A percentile compares a stretch with the other conserved stretches of the same genome.
Evolutionary conservation across 257 asterid species (phyloP).

Genomic region (Mentha longifolia): DNA sequence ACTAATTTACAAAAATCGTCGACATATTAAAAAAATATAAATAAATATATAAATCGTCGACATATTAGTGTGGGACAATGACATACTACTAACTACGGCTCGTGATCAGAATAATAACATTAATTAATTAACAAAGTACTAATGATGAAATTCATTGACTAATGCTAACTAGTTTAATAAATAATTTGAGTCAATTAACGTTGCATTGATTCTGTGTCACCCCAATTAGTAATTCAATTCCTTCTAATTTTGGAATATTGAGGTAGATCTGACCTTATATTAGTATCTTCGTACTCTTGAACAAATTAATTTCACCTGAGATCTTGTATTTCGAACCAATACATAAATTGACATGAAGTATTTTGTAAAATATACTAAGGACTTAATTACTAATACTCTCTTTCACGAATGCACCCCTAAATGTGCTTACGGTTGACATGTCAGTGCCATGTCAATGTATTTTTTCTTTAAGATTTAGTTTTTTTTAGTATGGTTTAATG

Average conservation of each 20-base stretch:
- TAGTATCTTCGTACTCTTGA: not conserved
- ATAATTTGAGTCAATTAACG: not conserved
- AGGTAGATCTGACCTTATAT: too few species aligned
- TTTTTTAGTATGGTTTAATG: too few species aligned
- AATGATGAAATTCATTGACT: not conserved
- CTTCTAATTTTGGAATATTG: too few species aligned
- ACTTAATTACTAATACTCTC: too few species aligned
- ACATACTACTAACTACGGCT: conserved; percentile 21
- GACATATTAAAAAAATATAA: not conserved
- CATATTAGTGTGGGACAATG: not conserved
- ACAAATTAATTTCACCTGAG: not conserved
- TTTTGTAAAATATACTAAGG: not conserved
- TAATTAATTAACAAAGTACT: not conserved
- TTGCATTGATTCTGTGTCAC: not conserved
- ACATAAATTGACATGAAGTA: not conserved
- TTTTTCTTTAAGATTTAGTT: too few species aligned
- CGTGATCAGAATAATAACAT: not conserved
- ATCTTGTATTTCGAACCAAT: not conserved
- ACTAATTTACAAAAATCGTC: not conserved
- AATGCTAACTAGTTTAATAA: not conserved
- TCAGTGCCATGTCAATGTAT: too few species aligned
- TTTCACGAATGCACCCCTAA: too few species aligned
- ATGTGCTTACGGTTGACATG: too few species aligned
- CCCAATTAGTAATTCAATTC: not conserved
- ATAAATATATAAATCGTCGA: not conserved